Conservation (phyloP, 352 stramenopile genomes). For the Pseudoperonospora humuli region DNA sequence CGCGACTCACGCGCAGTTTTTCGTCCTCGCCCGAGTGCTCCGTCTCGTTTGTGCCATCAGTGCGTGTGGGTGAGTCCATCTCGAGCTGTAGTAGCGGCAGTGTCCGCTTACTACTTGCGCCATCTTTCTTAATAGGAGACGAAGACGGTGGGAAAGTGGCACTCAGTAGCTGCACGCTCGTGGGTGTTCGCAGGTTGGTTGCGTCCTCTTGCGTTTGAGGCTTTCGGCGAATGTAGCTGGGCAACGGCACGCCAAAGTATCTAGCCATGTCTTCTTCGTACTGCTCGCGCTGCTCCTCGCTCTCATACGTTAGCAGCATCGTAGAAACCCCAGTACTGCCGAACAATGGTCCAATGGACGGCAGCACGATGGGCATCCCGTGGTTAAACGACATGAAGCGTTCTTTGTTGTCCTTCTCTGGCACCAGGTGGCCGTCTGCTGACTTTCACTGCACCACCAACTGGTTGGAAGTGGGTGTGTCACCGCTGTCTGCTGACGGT, state of each 20-base stretch:
- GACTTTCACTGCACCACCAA: neutral
- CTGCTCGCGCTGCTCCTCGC: slow-evolving; percentile 25
- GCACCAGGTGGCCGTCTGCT: neutral
- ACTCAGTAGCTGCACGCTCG: slow-evolving; percentile 32
- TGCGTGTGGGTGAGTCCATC: slow-evolving; percentile 32
- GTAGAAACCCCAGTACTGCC: slow-evolving; percentile 8
- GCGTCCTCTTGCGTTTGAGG: slow-evolving; percentile 5
- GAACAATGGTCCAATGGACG: slow-evolving; percentile 51
- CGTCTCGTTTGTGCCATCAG: slow-evolving; percentile 9
- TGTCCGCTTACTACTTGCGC: slow-evolving; percentile 15
- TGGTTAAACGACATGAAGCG: slow-evolving; percentile 30
- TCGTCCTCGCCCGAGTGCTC: slow-evolving; percentile 34
- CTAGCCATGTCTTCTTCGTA: slow-evolving; percentile 28
- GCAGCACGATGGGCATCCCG: slow-evolving; percentile 36
- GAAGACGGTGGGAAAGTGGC: slow-evolving; percentile 38
- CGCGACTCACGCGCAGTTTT: slow-evolving; percentile 62
- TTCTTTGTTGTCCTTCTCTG: neutral
- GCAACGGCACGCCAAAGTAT: slow-evolving; percentile 36
- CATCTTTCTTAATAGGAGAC: slow-evolving; percentile 61
- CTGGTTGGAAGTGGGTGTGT: slow-evolving; percentile 1
- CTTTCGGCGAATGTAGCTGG: slow-evolving; percentile 16
- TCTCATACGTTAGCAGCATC: slow-evolving; percentile 17
- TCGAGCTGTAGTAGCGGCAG: slow-evolving; percentile 29
- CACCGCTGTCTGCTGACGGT: slow-evolving; percentile 1
- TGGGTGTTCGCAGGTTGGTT: slow-evolving; percentile 43